phyloP scores from a whole-genome alignment of 352 stramenopile species.

The Pythium utonaiense region DNA sequence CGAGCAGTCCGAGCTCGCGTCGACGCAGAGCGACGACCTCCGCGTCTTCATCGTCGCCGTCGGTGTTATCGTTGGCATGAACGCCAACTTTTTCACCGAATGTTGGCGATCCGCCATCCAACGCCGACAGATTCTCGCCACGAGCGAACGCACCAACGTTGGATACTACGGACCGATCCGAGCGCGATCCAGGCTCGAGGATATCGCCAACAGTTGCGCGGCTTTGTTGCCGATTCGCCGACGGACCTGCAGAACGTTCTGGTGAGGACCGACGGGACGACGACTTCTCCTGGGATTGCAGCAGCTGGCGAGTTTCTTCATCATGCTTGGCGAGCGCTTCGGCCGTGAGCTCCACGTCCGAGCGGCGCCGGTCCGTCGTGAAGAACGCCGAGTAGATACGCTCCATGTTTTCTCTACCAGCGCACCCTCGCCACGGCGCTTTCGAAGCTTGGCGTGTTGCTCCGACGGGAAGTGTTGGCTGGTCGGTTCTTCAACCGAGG shows the following conservation, averaged over 20 bases:
- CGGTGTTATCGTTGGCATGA: background rate
- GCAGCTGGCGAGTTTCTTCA: slow-evolving; percentile 26
- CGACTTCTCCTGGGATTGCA: background rate
- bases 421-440: background rate
- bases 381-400: slow-evolving; percentile 88
- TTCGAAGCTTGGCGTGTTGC: slow-evolving; percentile 1
- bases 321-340: slow-evolving; percentile 67
- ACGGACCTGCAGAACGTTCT: background rate
- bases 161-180: background rate
- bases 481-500: slow-evolving; percentile 1
- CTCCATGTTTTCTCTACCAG: slow-evolving; percentile 43
- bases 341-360: slow-evolving; percentile 46
- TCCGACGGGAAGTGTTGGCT: background rate
- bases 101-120: slow-evolving; percentile 1
- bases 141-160: slow-evolving; percentile 5
- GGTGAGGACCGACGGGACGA: background rate
- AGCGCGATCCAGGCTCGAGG: background rate
- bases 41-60: background rate
- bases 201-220: slow-evolving; percentile 1
- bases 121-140: slow-evolving; percentile 5
- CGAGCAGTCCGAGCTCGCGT: slow-evolving; percentile 6
- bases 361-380: slow-evolving; percentile 40
- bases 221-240: background rate
- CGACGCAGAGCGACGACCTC: background rate
- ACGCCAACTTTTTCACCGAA: background rate